Base-by-base conservation (phyloP, 805 yeast species). In the Metschnikowia corniflorae region DNA sequence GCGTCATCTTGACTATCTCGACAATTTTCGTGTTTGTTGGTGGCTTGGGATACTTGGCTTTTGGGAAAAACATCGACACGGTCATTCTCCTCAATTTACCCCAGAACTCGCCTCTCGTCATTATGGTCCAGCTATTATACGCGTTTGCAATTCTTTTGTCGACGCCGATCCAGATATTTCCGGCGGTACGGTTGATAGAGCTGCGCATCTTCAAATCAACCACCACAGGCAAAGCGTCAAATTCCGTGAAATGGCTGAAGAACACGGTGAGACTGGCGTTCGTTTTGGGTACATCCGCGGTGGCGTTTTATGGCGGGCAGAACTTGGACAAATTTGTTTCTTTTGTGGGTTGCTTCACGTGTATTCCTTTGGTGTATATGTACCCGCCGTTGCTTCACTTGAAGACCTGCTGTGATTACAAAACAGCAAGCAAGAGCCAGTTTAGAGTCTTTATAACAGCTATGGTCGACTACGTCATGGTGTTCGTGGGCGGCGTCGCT, bases 291-390 rank as follows among this genome's bases (percentile, higher is more conserved):
- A 80, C 85, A 2, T 70, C 81, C 1, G 44, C 65, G 10, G 66
- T 80, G 40, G 87, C 93, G 0, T 74, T 77, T 43, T 68, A 69
- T 43, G 91, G 91, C 0, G 82, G 88, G 1, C 67, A 73, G 39
- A 76, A 82, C 49, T 61, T 85, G 43, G 93, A 85, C 54, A 70
- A 66, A 44, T 82, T 85, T 60, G 91, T 85, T 8, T 79, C 89
- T 2, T 78, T 85, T 53, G 83, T 85, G 35, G 94, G 94, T 3
- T 82, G 88, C 35, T 81, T 85, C 62, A 89, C 91, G 1, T 85
- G 94, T 52, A 82, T 85, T 37, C 94, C 94, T 2, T 70, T 85
- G 63, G 93, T 85, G 5, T 85, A 85, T 62, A 80, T 85, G 78
- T 83, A 84, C 51, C 93, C 94, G 7, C 93, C 94, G 13, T 68